Percentiles rank a stretch among this genome's conserved stretches.
Conservation (phyloP, 2,329 filamentous ascomycete genomes). For the Lasiodiplodia sp. region DNA sequence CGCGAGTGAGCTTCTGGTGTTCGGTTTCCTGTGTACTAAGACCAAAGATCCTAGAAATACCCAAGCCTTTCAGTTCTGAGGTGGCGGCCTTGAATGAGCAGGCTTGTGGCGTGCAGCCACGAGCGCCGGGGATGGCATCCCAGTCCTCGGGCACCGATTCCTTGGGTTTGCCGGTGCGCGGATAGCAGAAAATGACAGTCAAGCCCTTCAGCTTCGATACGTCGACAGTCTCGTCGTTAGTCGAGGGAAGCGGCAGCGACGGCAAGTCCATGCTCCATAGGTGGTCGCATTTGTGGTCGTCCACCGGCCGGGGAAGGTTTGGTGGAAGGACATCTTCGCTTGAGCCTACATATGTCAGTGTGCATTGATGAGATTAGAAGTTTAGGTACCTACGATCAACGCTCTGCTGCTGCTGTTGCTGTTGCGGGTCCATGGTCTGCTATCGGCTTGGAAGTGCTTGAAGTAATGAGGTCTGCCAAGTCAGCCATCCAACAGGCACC, state of each 20-base stretch:
- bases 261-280: slow-evolving; percentile 39
- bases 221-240: slow-evolving; percentile 41
- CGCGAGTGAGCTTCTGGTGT: slow-evolving; percentile 50
- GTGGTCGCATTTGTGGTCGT: slow-evolving; percentile 52
- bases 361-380: not conserved
- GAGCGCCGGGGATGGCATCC: slow-evolving; percentile 53
- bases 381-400: not conserved
- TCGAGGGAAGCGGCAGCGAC: slow-evolving; percentile 44
- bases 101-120: slow-evolving; percentile 54
- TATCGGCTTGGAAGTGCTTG: not conserved
- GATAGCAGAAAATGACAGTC: slow-evolving; percentile 53
- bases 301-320: slow-evolving; percentile 47
- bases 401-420: not conserved
- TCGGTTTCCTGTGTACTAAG: slow-evolving; percentile 49
- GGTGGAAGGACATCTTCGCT: slow-evolving; percentile 36
- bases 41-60: slow-evolving; percentile 48
- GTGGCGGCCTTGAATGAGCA: slow-evolving; percentile 52
- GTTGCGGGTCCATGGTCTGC: not conserved
- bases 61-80: slow-evolving; percentile 38
- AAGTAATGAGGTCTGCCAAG: not conserved
- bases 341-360: not conserved
- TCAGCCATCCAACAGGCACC: not conserved
- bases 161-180: slow-evolving; percentile 48
- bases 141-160: slow-evolving; percentile 51
- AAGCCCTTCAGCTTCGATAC: slow-evolving; percentile 46